These are phyloP conservation scores for Entomortierella chlamydospora DNA, from an alignment of 192 early-diverging fungal genomes.

Conservation along the genomic window DNA sequence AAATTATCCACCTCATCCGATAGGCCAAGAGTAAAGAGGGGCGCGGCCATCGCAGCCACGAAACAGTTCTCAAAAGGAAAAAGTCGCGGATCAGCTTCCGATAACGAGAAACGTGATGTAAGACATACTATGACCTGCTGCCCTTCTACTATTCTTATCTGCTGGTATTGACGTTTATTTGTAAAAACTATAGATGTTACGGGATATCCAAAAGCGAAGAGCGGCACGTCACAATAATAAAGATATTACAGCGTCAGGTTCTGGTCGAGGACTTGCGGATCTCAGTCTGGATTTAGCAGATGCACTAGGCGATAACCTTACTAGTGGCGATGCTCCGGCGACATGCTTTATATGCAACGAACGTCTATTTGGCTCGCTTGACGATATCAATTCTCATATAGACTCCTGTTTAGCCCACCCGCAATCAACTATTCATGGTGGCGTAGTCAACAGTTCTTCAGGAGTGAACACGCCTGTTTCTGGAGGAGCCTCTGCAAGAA, in stretches of 20 bases:
- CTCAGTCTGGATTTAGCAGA: slow-evolving; percentile 14
- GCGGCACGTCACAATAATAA: slow-evolving; percentile 29
- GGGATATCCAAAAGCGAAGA: slow-evolving; percentile 49
- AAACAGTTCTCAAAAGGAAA: slow-evolving; percentile 63
- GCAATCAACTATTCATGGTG: slow-evolving; percentile 14
- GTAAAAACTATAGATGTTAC: slow-evolving; percentile 17
- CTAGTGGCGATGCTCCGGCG: slow-evolving; percentile 44
- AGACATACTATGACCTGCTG: neutral
- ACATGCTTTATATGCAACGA: slow-evolving; percentile 77
- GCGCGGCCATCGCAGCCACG: slow-evolving; percentile 67
- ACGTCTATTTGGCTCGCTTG: slow-evolving; percentile 64
- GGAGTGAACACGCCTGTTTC: slow-evolving; percentile 21
- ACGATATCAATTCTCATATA: slow-evolving; percentile 80
- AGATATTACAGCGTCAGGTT: slow-evolving; percentile 10
- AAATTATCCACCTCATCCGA: neutral
- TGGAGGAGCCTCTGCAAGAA: slow-evolving; percentile 11
- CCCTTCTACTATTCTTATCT: neutral
- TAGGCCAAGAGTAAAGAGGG: slow-evolving; percentile 60
- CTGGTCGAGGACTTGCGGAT: slow-evolving; percentile 11
- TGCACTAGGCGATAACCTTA: slow-evolving; percentile 20
- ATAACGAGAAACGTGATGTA: slow-evolving; percentile 39
- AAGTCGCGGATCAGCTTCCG: slow-evolving; percentile 39
- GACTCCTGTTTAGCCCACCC: slow-evolving; percentile 73
- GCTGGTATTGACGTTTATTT: neutral
- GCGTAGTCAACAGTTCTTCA: slow-evolving; percentile 23